Evolutionary conservation across 2,329 filamentous ascomycete genomes (phyloP), one percentile per base, ranked within the genome.

Genomic region (Fusarium foetens): DNA sequence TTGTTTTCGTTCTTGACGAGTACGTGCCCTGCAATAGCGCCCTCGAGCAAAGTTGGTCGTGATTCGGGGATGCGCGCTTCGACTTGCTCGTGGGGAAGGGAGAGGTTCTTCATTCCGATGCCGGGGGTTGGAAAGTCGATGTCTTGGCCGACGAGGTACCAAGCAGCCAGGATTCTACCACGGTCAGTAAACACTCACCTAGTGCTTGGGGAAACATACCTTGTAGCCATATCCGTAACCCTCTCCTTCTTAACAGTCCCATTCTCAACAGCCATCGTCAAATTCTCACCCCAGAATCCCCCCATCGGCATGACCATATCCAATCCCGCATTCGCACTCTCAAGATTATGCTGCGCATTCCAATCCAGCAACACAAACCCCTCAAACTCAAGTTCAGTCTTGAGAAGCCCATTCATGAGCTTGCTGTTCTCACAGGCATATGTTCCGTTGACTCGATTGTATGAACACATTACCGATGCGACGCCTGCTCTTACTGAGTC

Each of bases 201-300:
- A 0, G 2, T 4, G 8, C 2, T 3, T 54, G 3, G 85, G 48
- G 89, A 85, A 10, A 53, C 60, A 33, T 46, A 68, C 70, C 94
- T 90, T 14, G 91, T 92, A 1, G 89, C 92, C 90, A 95, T 95
- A 79, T 97, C 94, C 60, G 93, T 91, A 3, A 97, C 78, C 31
- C 94, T 87, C 78, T 87, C 90, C 72, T 91, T 89, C 1, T 88
- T 88, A 13, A 97, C 84, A 1, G 92, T 93, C 8, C 93, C 93
- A 75, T 96, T 96, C 35, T 88, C 83, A n/a, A 97, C 89, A 1
- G 92, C 92, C 63, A 92, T 84, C 0, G 91, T 92, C 63, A 97
- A 81, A 77, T 94, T 95, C 12, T 81, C 75, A 0, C 93, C 93
- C 81, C 85, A 88, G 4, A 89, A 85, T 0, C 85, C 86, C 0